phyloP scores from a whole-genome alignment of 163 green algal genomes.

The Scenedesmus sp. region DNA sequence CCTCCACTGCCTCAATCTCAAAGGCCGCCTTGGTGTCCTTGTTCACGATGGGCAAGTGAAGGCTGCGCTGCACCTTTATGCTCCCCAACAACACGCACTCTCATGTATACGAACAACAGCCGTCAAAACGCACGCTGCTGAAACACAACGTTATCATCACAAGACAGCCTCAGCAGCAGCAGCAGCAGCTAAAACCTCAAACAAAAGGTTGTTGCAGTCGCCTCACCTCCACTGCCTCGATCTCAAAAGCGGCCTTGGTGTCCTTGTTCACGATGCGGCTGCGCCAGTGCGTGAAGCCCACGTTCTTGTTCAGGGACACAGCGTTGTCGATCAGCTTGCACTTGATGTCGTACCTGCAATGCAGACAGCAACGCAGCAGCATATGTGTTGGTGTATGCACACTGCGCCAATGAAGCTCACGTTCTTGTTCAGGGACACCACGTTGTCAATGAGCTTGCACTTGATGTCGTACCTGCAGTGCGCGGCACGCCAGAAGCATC shows the following conservation, averaged over 20 bases:
- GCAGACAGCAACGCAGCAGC: background rate
- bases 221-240: conserved; percentile 43
- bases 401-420: background rate
- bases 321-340: conserved; percentile 52
- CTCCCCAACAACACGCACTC: too few species aligned
- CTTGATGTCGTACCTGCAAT: conserved; percentile 51
- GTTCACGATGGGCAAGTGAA: conserved; percentile 18
- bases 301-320: conserved; percentile 37
- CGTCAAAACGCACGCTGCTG: too few species aligned
- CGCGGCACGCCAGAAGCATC: background rate
- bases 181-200: background rate
- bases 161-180: background rate
- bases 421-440: conserved; percentile 23
- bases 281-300: conserved; percentile 50
- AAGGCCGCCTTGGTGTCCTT: conserved; percentile 15
- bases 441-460: conserved; percentile 49
- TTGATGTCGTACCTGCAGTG: conserved; percentile 47
- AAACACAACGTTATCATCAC: too few species aligned
- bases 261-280: conserved; percentile 41
- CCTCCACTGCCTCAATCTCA: conserved; percentile 48
- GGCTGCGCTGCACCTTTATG: too few species aligned
- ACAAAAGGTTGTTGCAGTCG: background rate
- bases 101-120: too few species aligned
- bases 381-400: background rate
- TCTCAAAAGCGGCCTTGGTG: conserved; percentile 31